Evolutionary conservation across 768 basidiomycete genomes (phyloP).

Genomic region (Gloeophyllum trabeum): DNA sequence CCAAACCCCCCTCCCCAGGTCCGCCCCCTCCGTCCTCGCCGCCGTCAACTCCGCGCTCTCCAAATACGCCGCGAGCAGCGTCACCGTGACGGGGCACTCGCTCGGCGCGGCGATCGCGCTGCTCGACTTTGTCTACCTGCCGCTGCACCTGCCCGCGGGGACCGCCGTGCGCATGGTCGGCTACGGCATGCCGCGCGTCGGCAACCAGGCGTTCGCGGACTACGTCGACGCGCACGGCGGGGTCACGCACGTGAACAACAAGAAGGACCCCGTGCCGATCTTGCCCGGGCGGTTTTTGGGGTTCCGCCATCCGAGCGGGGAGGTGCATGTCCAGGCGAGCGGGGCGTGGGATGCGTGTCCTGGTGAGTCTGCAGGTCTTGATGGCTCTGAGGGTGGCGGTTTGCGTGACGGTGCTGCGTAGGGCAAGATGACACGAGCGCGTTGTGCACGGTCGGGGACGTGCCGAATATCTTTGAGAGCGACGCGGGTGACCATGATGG

Average conservation of each 20-base stretch:
- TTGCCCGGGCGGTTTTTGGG: slow-evolving; percentile 25
- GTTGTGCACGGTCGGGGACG: slow-evolving; percentile 13
- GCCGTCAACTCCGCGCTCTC: not conserved
- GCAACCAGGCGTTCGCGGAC: slow-evolving; percentile 12
- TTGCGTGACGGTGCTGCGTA: not conserved
- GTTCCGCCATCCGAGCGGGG: slow-evolving; percentile 27
- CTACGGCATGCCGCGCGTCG: slow-evolving; percentile 25
- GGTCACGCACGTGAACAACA: slow-evolving; percentile 1
- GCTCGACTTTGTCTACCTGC: slow-evolving; percentile 28
- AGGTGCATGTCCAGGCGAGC: slow-evolving; percentile 5
- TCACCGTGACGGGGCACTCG: not conserved
- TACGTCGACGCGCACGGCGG: slow-evolving; percentile 7
- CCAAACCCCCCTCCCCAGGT: not conserved
- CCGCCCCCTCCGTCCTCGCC: not conserved
- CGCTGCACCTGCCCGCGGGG: slow-evolving; percentile 21
- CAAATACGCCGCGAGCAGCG: not conserved
- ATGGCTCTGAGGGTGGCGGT: slow-evolving; percentile 4
- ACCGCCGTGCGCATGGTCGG: slow-evolving; percentile 19
- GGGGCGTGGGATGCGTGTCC: slow-evolving; percentile 13
- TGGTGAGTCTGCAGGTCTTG: slow-evolving; percentile 6
- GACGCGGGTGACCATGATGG: slow-evolving; percentile 13
- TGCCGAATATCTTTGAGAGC: slow-evolving; percentile 11
- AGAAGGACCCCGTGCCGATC: slow-evolving; percentile 28
- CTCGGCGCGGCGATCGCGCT: slow-evolving; percentile 24
- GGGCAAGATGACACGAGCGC: slow-evolving; percentile 13